A percentile compares a stretch with the other conserved stretches of the same genome.
These are phyloP conservation scores for Nicotiana obtusifolia DNA, from an alignment of 257 asterid genomes.

Conservation along the genomic window DNA sequence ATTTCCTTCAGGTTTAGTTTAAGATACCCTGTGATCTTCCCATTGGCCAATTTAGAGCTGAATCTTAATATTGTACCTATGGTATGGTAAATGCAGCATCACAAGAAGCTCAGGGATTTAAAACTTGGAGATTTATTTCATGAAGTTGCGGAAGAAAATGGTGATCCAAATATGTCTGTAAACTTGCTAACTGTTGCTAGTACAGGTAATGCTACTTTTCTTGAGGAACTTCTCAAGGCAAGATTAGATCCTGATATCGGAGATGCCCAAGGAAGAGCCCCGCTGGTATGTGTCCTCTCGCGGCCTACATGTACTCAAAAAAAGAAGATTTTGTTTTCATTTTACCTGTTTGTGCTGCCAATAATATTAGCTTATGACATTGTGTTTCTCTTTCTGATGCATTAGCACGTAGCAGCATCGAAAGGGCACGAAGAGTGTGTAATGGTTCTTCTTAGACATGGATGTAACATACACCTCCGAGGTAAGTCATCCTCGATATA, in stretches of 20 bases:
- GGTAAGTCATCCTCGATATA: slow-evolving; percentile 29
- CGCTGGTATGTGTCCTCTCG: slow-evolving; percentile 44
- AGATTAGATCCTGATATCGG: slow-evolving; percentile 85
- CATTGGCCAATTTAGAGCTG: background rate
- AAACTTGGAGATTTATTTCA: slow-evolving; percentile 51
- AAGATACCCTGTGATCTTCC: background rate
- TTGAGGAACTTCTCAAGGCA: slow-evolving; percentile 78
- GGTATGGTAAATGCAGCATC: slow-evolving; percentile 45
- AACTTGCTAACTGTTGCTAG: slow-evolving; percentile 69
- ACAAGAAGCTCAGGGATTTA: slow-evolving; percentile 65
- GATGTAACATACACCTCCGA: slow-evolving; percentile 60
- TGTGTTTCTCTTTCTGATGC: background rate
- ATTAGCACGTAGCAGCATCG: slow-evolving; percentile 82
- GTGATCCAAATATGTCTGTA: slow-evolving; percentile 51
- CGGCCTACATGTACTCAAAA: background rate
- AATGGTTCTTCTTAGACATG: slow-evolving; percentile 77
- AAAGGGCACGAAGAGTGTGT: slow-evolving; percentile 91
- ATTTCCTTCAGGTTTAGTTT: slow-evolving; percentile 71
- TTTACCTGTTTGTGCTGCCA: background rate
- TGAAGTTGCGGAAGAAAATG: slow-evolving; percentile 52
- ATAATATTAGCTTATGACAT: background rate
- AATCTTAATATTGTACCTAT: background rate
- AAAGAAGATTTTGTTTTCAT: background rate
- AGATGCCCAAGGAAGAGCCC: slow-evolving; percentile 70
- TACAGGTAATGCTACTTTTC: slow-evolving; percentile 86